Percentiles rank a stretch among this genome's conserved stretches.
phyloP scores from a whole-genome alignment of 345 rosid species.

The Ricinus communis region DNA sequence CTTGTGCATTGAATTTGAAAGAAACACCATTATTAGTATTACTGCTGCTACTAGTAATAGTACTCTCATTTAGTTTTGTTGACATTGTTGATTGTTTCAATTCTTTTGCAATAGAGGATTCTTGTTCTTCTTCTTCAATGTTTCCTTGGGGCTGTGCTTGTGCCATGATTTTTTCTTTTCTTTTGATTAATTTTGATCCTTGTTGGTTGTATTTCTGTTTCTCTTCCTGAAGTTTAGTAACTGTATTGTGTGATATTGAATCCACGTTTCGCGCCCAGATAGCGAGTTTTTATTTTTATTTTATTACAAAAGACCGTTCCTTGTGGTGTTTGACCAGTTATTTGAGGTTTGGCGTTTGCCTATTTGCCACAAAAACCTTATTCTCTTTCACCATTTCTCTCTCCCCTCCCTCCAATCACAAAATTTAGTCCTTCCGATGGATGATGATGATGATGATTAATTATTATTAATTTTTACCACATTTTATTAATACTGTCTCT shows the following conservation, averaged over 20 bases:
- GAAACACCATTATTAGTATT: conserved; percentile 19
- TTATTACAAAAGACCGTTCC: conserved; percentile 23
- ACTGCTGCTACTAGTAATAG: conserved; percentile 16
- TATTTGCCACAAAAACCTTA: neutral
- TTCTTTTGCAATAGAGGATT: no score
- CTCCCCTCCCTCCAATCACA: conserved; percentile 1
- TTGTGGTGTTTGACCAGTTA: conserved; percentile 44
- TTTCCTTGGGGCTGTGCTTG: conserved; percentile 45
- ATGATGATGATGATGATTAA: no score
- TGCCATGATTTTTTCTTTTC: conserved; percentile 45
- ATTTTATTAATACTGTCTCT: no score
- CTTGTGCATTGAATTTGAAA: conserved; percentile 93
- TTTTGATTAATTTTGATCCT: neutral
- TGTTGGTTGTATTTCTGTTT: conserved; percentile 6
- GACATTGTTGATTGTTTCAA: conserved; percentile 20
- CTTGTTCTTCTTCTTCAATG: conserved; percentile 27
- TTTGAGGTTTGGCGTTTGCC: conserved; percentile 23
- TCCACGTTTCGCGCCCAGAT: conserved; percentile 60
- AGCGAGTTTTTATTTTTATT: neutral
- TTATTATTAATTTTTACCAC: no score
- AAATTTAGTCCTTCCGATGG: no score
- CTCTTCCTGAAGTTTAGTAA: conserved; percentile 46
- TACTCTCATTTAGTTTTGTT: neutral
- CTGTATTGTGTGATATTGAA: conserved; percentile 40
- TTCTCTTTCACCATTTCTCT: neutral